phyloP scores from a whole-genome alignment of 73 alveolate species.

The Paramecium sonneborni region DNA sequence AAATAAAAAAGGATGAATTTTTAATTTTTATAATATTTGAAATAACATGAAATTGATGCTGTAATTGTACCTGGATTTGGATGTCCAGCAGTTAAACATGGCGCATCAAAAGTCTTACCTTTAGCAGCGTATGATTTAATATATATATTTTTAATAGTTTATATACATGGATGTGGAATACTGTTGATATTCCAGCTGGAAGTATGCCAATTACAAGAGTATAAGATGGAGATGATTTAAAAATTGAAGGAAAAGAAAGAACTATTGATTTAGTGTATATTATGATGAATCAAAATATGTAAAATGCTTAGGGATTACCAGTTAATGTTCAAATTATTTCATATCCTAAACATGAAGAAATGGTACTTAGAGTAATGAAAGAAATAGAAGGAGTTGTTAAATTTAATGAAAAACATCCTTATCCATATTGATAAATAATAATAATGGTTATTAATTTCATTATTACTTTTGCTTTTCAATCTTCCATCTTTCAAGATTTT shows the following conservation, averaged over 20 bases:
- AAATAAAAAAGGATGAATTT: neutral
- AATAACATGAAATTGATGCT: slow-evolving; percentile 59
- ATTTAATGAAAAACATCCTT: slow-evolving; percentile 14
- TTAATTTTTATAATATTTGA: slow-evolving; percentile 2
- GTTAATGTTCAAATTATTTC: slow-evolving; percentile 76
- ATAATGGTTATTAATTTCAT: neutral
- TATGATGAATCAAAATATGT: slow-evolving; percentile 49
- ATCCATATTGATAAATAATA: slow-evolving; percentile 2
- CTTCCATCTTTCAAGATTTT: slow-evolving; percentile 18
- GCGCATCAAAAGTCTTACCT: slow-evolving; percentile 21
- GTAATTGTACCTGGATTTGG: slow-evolving; percentile 69
- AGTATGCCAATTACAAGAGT: slow-evolving; percentile 49
- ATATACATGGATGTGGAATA: slow-evolving; percentile 69
- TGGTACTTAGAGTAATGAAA: slow-evolving; percentile 74
- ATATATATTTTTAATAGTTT: neutral
- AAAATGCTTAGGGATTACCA: slow-evolving; percentile 83
- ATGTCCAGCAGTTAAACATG: slow-evolving; percentile 68
- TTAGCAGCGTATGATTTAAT: slow-evolving; percentile 41
- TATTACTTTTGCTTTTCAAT: neutral
- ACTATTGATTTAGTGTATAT: neutral
- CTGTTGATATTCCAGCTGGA: slow-evolving; percentile 62
- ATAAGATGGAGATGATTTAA: neutral
- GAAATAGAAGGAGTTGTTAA: slow-evolving; percentile 62
- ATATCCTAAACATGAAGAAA: slow-evolving; percentile 74
- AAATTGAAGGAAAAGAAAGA: neutral